Evolutionary conservation across 345 rosid genomes (phyloP).

Genomic region (Reutealis trisperma): DNA sequence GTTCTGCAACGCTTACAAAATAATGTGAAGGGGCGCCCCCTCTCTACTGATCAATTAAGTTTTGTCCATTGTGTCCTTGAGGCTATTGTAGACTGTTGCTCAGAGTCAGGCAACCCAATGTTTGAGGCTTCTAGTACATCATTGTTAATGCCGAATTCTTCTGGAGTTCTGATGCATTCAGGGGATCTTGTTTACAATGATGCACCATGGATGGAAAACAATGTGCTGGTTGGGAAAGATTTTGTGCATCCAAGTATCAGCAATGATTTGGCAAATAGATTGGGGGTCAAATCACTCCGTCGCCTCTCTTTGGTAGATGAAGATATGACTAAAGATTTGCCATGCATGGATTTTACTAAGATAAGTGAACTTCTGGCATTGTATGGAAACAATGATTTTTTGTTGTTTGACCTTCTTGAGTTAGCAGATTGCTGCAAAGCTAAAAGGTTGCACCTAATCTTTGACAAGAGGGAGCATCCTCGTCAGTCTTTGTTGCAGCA

Average conservation of each 20-base stretch:
- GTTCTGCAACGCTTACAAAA: conserved; percentile 68
- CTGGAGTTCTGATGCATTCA: conserved; percentile 57
- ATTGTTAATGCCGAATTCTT: conserved; percentile 73
- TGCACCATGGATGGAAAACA: conserved; percentile 96
- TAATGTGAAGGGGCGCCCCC: conserved; percentile 59
- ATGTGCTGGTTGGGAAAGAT: conserved; percentile 58
- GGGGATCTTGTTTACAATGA: conserved; percentile 83
- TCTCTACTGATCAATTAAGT: conserved; percentile 68
- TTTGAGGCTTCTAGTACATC: conserved; percentile 52
- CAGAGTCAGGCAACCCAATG: conserved; percentile 52
- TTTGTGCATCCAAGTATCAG: conserved; percentile 80
- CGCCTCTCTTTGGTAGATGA: conserved; percentile 78
- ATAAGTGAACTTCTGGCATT: conserved; percentile 71
- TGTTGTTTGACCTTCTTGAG: conserved; percentile 93
- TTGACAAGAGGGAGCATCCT: conserved; percentile 93
- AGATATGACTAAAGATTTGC: conserved; percentile 82
- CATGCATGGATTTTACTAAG: conserved; percentile 84
- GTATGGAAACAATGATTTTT: conserved; percentile 72
- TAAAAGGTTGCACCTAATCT: conserved; percentile 65
- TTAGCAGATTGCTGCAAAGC: conserved; percentile 94
- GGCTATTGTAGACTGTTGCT: conserved; percentile 72
- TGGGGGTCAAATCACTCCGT: conserved; percentile 88
- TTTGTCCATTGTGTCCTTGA: conserved; percentile 84
- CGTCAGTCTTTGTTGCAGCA: conserved; percentile 88
- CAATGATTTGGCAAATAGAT: conserved; percentile 77